Conservation (phyloP, 768 basidiomycete genomes). For the Pleurotus tuoliensis region DNA sequence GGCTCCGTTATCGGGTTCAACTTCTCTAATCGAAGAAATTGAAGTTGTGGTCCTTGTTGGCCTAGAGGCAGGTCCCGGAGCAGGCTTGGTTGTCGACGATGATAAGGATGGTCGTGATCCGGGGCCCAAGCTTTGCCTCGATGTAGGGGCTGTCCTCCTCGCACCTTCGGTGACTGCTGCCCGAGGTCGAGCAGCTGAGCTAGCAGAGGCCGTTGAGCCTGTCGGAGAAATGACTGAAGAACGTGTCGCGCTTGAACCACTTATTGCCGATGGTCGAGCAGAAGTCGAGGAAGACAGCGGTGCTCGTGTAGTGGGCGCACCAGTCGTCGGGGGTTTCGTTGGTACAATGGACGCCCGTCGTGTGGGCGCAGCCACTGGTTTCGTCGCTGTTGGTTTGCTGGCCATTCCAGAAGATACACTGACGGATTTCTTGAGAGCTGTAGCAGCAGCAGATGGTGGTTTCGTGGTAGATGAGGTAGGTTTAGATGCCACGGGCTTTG, state of each 20-base stretch:
- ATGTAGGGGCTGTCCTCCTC: constrained; percentile 42
- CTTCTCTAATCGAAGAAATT: constrained; percentile 71
- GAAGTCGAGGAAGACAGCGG: constrained; percentile 37
- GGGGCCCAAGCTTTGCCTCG: constrained; percentile 31
- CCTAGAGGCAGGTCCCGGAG: constrained; percentile 29
- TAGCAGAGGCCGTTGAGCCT: constrained; percentile 39
- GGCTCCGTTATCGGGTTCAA: constrained; percentile 57
- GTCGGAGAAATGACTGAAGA: constrained; percentile 55
- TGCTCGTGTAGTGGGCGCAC: constrained; percentile 27
- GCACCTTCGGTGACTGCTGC: constrained; percentile 65
- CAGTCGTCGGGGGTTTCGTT: constrained; percentile 26
- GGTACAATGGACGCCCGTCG: constrained; percentile 46
- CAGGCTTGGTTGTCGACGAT: constrained; percentile 30
- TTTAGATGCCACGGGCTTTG: constrained; percentile 31
- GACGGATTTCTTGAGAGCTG: constrained; percentile 36
- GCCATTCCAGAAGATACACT: constrained; percentile 30
- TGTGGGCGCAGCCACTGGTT: constrained; percentile 24
- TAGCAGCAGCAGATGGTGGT: constrained; percentile 24
- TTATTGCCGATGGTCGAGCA: constrained; percentile 24
- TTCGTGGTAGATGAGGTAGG: constrained; percentile 13
- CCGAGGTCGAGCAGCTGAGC: constrained; percentile 48
- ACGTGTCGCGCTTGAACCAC: constrained; percentile 27
- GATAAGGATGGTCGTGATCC: neutral
- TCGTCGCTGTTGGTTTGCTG: constrained; percentile 34
- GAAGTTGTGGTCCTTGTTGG: constrained; percentile 50